Evolutionary conservation across 192 early-diverging fungal species (phyloP), one percentile per base, ranked within the genome.

Genomic region (Entrophospora sp.): DNA sequence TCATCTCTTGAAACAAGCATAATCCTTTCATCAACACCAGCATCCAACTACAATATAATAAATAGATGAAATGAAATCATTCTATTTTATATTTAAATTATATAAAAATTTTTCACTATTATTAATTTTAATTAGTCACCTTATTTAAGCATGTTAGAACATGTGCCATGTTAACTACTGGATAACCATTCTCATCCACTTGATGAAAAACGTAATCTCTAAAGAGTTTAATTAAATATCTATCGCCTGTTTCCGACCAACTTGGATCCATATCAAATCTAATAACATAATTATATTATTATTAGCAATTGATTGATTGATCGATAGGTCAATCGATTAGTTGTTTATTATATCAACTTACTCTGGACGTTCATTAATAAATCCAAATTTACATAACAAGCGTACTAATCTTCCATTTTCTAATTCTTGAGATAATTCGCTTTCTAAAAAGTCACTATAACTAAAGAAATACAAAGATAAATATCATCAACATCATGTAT

Each of bases 121-220:
- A 28, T 66, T 1, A 13, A 37, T 40, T 25, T 43, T 13, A 32
- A 27, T 28, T 37, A 27, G 1, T 43, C 79, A 92, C 91, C 88
- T 94, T 97, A 77, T 98, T 99, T 52, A 99, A 79, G 70, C 92
- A 94, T 16, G 88, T 85, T 27, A 99, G 43, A 12, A 97, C 89
- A 80, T 99, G 97, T 3, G 87, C 87, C 76, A 98, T 86, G 69
- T 96, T 94, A 10, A 94, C 71, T 13, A 94, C 81, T 9, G 95
- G 90, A 38, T 80, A 77, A 7, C 93, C 92, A 42, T 79, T 77
- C 38, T 88, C 85, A 68, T 95, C 85, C 13, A 96, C 93, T 70
- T 93, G 89, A 73, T 98, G 97, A 71, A 99, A 99, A 22, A 98
- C 90, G 66, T 94, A 96, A 74, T 99, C 97, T 48, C 97, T 82